phyloP scores from a whole-genome alignment of 305 asterid species.

The Plantago rigida region DNA sequence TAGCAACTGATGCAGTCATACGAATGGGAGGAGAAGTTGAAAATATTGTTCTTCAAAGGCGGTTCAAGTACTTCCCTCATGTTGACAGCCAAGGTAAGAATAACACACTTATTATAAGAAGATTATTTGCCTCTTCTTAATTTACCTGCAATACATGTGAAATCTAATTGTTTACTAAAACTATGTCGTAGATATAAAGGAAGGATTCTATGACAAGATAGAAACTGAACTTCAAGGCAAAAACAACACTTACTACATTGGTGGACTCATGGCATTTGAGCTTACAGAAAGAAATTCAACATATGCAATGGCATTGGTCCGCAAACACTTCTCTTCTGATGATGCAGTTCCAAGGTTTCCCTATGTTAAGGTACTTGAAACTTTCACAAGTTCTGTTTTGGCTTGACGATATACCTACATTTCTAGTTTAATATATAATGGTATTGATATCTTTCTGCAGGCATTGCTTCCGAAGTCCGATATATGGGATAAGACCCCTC shows the following conservation, averaged over 20 bases:
- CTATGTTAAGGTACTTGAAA: slow-evolving; percentile 55
- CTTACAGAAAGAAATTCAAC: slow-evolving; percentile 73
- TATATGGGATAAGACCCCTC: slow-evolving; percentile 31
- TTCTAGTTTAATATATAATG: slow-evolving; percentile 2
- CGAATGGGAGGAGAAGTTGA: slow-evolving; percentile 62
- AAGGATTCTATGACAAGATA: slow-evolving; percentile 55
- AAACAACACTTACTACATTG: slow-evolving; percentile 59
- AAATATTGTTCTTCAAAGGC: slow-evolving; percentile 41
- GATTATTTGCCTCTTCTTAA: no score
- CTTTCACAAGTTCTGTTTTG: not conserved
- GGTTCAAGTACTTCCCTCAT: slow-evolving; percentile 72
- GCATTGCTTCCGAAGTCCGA: slow-evolving; percentile 45
- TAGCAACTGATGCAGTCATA: slow-evolving; percentile 49
- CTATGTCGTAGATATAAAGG: slow-evolving; percentile 48
- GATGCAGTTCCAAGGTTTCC: slow-evolving; percentile 52
- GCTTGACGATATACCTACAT: not conserved
- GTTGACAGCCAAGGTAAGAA: slow-evolving; percentile 53
- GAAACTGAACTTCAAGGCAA: slow-evolving; percentile 63
- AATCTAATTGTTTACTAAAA: slow-evolving; percentile 3
- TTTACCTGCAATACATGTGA: not conserved
- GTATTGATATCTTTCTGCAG: slow-evolving; percentile 35
- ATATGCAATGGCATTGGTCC: slow-evolving; percentile 52
- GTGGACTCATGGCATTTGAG: slow-evolving; percentile 83
- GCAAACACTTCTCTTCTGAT: slow-evolving; percentile 50
- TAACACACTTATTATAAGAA: no score